Evolutionary conservation across 2,329 filamentous ascomycete species (phyloP).

Genomic region (Paramyrothecium roridum): DNA sequence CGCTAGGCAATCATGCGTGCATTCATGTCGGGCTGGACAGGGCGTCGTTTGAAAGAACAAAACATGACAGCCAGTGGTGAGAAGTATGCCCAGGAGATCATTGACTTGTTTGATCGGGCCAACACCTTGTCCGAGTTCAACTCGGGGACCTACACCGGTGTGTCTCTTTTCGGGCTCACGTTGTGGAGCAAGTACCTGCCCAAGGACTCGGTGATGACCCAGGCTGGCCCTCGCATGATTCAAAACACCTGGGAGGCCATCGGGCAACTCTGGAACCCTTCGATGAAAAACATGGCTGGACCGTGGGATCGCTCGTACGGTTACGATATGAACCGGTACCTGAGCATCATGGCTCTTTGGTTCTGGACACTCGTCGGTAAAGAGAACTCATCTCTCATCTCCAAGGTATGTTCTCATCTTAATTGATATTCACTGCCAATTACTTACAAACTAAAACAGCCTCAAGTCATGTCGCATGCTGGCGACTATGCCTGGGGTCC

Average conservation of each 20-base stretch:
- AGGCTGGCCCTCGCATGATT: constrained; percentile 50
- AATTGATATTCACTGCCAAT: background rate
- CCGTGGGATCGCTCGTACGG: constrained; percentile 64
- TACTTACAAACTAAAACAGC: constrained; percentile 19
- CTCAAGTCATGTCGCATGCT: constrained; percentile 54
- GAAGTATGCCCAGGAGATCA: constrained; percentile 49
- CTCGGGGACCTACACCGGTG: constrained; percentile 59
- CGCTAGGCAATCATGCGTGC: constrained; percentile 55
- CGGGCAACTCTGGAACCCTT: constrained; percentile 52
- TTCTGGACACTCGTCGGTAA: constrained; percentile 57
- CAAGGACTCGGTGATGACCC: constrained; percentile 47
- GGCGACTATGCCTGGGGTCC: constrained; percentile 58
- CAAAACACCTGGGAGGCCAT: constrained; percentile 49
- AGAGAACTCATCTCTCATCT: constrained; percentile 30
- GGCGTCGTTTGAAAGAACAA: constrained; percentile 45
- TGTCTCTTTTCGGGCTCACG: constrained; percentile 56
- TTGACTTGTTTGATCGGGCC: constrained; percentile 52
- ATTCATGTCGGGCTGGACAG: constrained; percentile 57
- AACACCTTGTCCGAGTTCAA: constrained; percentile 62
- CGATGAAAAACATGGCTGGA: constrained; percentile 58
- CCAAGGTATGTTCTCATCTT: constrained; percentile 18
- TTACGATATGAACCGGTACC: constrained; percentile 61
- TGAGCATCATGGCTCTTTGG: constrained; percentile 55
- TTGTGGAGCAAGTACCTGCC: constrained; percentile 60
- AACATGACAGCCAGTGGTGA: constrained; percentile 61